Conservation (phyloP, 1,284 basidiomycete genomes). For the Cystobasidium sp. region DNA sequence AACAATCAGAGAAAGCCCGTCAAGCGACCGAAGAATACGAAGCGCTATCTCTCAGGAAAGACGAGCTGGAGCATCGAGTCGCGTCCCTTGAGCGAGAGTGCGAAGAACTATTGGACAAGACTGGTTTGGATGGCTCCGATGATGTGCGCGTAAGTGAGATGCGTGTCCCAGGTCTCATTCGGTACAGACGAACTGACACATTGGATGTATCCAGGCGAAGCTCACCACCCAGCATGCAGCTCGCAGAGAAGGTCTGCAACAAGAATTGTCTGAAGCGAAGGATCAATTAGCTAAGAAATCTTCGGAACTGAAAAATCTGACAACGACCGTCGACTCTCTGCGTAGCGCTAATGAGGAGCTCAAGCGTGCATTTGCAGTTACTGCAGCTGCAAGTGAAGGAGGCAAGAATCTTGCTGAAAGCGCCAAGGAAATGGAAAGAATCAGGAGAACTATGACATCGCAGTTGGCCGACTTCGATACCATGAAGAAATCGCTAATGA, state of each 20-base stretch:
- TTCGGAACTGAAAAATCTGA: conserved; percentile 82
- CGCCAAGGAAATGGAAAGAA: conserved; percentile 94
- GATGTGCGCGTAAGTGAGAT: conserved; percentile 79
- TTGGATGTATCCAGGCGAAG: conserved; percentile 67
- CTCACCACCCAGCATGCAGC: conserved; percentile 91
- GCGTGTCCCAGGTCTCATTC: not conserved
- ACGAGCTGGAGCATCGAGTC: conserved; percentile 85
- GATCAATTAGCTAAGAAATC: conserved; percentile 86
- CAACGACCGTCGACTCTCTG: conserved; percentile 85
- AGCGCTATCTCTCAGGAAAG: conserved; percentile 76
- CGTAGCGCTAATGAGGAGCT: conserved; percentile 98
- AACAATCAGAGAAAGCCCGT: conserved; percentile 85
- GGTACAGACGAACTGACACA: not conserved
- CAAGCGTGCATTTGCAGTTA: conserved; percentile 96
- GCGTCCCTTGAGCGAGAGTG: conserved; percentile 86
- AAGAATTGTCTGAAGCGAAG: conserved; percentile 86
- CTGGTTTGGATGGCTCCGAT: conserved; percentile 63
- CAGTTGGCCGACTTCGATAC: conserved; percentile 98
- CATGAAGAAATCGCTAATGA: conserved; percentile 98
- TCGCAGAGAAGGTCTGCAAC: conserved; percentile 84
- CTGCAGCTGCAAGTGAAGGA: conserved; percentile 93
- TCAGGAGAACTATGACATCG: conserved; percentile 93
- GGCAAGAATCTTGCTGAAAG: conserved; percentile 95
- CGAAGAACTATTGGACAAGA: conserved; percentile 77
- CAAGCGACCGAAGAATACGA: conserved; percentile 92